These are phyloP conservation scores for Chlamydomonas sp. DNA, from an alignment of 139 green algal species.

Conservation along the genomic window DNA sequence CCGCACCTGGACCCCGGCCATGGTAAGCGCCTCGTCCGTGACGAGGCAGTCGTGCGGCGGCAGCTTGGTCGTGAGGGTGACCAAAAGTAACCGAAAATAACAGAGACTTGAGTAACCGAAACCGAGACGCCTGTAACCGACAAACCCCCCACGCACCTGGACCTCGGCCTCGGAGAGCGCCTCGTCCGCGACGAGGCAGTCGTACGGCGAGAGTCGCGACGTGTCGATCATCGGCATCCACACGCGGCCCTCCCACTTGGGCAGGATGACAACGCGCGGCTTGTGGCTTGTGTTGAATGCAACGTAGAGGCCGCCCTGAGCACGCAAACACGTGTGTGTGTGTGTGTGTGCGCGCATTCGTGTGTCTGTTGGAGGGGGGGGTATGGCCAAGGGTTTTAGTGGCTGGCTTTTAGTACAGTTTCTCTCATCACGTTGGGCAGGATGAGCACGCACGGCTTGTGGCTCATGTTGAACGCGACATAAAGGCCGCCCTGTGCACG, in stretches of 20 bases:
- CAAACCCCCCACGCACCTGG: background rate
- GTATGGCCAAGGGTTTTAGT: no score
- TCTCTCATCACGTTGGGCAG: no score
- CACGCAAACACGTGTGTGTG: no score
- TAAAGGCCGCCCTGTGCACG: constrained; percentile 1
- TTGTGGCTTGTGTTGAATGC: constrained; percentile 9
- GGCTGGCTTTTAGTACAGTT: no score
- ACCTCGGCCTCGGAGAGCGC: constrained; percentile 1
- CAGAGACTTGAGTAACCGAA: background rate
- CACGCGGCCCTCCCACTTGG: constrained; percentile 39
- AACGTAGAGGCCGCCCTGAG: no score
- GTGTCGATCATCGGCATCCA: constrained; percentile 72
- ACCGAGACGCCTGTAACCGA: background rate
- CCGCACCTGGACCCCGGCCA: background rate
- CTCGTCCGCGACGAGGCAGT: constrained; percentile 67
- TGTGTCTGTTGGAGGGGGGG: no score
- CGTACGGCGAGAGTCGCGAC: constrained; percentile 69
- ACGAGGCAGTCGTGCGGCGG: background rate
- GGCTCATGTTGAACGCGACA: constrained; percentile 62
- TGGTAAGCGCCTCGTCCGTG: background rate
- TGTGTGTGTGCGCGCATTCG: no score
- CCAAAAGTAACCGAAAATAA: background rate
- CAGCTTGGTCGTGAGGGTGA: constrained; percentile 22
- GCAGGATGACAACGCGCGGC: background rate
- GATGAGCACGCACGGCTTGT: constrained; percentile 31